Evolutionary conservation across 2,329 filamentous ascomycete genomes (phyloP).

Genomic region (Penicillium paneum): DNA sequence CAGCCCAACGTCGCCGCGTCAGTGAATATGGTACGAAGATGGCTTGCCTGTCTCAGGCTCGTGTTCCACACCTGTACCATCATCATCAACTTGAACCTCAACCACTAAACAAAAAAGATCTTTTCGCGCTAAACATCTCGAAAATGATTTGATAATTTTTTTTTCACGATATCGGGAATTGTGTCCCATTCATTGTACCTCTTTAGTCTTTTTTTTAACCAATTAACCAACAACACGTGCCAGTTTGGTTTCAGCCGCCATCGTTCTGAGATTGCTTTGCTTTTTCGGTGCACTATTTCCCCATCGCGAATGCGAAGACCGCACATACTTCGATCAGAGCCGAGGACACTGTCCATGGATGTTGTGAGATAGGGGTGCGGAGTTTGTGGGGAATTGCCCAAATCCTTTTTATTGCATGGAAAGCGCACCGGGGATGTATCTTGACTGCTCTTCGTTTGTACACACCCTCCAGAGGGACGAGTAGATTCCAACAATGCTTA

Average conservation of each 20-base stretch:
- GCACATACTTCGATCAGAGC: conserved; percentile 19
- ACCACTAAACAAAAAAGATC: conserved; percentile 35
- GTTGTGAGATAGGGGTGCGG: neutral
- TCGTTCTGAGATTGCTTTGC: conserved; percentile 32
- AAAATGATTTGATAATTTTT: conserved; percentile 41
- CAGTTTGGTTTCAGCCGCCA: conserved; percentile 23
- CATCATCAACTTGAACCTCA: conserved; percentile 32
- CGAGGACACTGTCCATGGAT: neutral
- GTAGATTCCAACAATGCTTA: conserved; percentile 22
- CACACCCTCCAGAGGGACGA: conserved; percentile 26
- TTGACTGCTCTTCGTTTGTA: conserved; percentile 31
- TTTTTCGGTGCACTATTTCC: conserved; percentile 7
- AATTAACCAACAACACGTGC: conserved; percentile 11
- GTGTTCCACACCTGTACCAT: conserved; percentile 39
- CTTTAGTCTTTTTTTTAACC: conserved; percentile 20
- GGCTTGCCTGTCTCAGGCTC: conserved; percentile 20
- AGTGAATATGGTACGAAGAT: conserved; percentile 33
- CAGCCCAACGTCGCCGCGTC: conserved; percentile 45
- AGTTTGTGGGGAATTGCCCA: conserved; percentile 5
- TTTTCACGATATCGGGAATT: conserved; percentile 31
- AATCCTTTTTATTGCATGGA: conserved; percentile 28
- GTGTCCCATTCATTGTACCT: conserved; percentile 34
- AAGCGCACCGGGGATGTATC: conserved; percentile 25
- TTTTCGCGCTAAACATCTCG: conserved; percentile 36
- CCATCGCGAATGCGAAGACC: neutral